Conservation (phyloP, 1,139 yeast genomes). For the Geotrichum bryndzae region DNA sequence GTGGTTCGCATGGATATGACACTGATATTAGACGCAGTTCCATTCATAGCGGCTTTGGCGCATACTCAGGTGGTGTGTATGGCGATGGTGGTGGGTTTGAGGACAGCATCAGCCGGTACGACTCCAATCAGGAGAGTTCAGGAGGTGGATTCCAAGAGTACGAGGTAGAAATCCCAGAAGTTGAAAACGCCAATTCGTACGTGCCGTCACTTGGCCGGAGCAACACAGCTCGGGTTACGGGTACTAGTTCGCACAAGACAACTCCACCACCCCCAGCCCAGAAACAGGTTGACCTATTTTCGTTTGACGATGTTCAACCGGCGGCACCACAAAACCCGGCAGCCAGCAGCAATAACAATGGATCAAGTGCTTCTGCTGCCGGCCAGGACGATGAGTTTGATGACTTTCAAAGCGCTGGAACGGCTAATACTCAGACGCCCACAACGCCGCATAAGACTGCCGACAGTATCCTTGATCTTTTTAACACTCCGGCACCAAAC, state of each 20-base stretch:
- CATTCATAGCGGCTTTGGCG: slow-evolving; percentile 37
- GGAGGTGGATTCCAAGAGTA: slow-evolving; percentile 60
- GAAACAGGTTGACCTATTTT: slow-evolving; percentile 46
- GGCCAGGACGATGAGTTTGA: slow-evolving; percentile 86
- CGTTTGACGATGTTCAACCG: slow-evolving; percentile 42
- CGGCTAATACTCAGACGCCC: slow-evolving; percentile 28
- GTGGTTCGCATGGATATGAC: slow-evolving; percentile 27
- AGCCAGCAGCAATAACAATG: background rate
- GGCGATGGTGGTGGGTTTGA: slow-evolving; percentile 79
- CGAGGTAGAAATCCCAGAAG: slow-evolving; percentile 37
- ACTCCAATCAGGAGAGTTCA: slow-evolving; percentile 29
- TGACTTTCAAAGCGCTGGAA: slow-evolving; percentile 78
- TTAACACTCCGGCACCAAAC: slow-evolving; percentile 22
- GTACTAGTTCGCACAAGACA: background rate
- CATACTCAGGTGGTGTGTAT: slow-evolving; percentile 49
- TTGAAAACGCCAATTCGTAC: slow-evolving; percentile 13
- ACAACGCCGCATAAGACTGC: slow-evolving; percentile 22
- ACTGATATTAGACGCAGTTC: slow-evolving; percentile 31
- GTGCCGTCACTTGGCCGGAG: slow-evolving; percentile 16
- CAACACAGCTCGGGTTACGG: background rate
- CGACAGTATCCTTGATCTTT: slow-evolving; percentile 20
- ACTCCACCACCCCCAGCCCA: slow-evolving; percentile 24
- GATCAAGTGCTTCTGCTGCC: slow-evolving; percentile 24
- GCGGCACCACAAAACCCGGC: slow-evolving; percentile 19
- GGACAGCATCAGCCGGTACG: slow-evolving; percentile 23